Base-by-base conservation (phyloP, 441 rosid species). In the Corymbia calophylla region DNA sequence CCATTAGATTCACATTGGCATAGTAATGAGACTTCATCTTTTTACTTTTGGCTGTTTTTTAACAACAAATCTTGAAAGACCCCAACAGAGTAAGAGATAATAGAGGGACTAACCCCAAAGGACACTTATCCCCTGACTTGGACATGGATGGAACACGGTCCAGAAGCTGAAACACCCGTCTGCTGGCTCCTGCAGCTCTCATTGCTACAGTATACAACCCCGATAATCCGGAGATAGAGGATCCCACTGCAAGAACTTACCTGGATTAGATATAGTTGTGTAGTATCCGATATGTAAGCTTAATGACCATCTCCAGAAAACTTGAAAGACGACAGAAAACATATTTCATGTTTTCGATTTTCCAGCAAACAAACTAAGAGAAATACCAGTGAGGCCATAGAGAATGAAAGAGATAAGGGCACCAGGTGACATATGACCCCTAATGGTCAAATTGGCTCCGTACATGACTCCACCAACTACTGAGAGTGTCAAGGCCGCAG, bases 141-240 rank as follows among this genome's bases (percentile, higher is more conserved):
- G 97, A 91, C 98, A 98, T 94, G 93, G 93, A 92, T 86, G 99
- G 96, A 90, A 92, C 93, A n/a, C 98, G 97, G 91, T 96, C 98
- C 90, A 98, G 92, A 87, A 97, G 96, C 94, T 98, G 99, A 89
- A 98, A 97, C 48, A 97, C 98, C 89, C 99, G 92, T 94, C 97
- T 92, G 87, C 99, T 97, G 51, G 99, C 97, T 2, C 99, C 99
- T 25, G 98, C 99, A 89, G 98, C 99, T 95, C 96, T 96, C 99
- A 97, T 98, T 87, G 99, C 95, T 82, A 93, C 92, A 48, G 99
- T 96, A 90, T 97, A 97, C 91, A 96, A 88, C 81, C 97, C 95
- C 11, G 98, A 96, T 60, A 97, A 93, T 70, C 95, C 94, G 53
- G 99, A 97, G 60, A 96, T 93, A 9, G 98, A 94, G 54, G 92